A percentile compares a stretch with the other conserved stretches of the same genome.
Conservation (phyloP, 768 basidiomycete species). For the Cystobasidium ongulense region DNA sequence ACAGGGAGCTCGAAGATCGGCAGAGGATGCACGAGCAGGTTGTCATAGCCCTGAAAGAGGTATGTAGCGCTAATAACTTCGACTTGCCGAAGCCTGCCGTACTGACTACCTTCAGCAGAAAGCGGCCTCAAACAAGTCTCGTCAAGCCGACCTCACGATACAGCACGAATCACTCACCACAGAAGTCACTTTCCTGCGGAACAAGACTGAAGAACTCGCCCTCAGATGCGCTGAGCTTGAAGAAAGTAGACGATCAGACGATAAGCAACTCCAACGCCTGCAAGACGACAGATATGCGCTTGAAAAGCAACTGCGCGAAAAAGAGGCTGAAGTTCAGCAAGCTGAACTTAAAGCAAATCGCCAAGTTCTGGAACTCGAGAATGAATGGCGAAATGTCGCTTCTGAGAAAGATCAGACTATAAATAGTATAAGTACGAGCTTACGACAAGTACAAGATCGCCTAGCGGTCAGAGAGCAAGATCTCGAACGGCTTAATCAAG, state of each 20-base stretch:
- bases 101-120: background rate
- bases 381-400: background rate
- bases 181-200: conserved; percentile 61
- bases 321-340: conserved; percentile 36
- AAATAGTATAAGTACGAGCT: conserved; percentile 33
- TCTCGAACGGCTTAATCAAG: conserved; percentile 61
- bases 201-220: conserved; percentile 67
- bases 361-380: conserved; percentile 8
- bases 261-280: conserved; percentile 50
- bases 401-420: conserved; percentile 29
- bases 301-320: conserved; percentile 38
- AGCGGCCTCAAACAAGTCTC: conserved; percentile 20
- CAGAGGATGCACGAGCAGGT: conserved; percentile 66
- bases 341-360: background rate
- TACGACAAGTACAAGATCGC: conserved; percentile 46
- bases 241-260: conserved; percentile 59
- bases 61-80: conserved; percentile 42
- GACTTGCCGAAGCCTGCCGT: background rate
- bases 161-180: conserved; percentile 56
- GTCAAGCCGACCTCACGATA: conserved; percentile 49
- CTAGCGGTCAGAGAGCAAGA: conserved; percentile 69
- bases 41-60: conserved; percentile 70
- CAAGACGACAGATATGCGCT: conserved; percentile 36
- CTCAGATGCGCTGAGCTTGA: conserved; percentile 53
- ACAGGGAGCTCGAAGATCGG: conserved; percentile 51